These are phyloP conservation scores for Neostapfia colusana DNA, from an alignment of 176 grass and related monocot genomes.

Conservation along the genomic window DNA sequence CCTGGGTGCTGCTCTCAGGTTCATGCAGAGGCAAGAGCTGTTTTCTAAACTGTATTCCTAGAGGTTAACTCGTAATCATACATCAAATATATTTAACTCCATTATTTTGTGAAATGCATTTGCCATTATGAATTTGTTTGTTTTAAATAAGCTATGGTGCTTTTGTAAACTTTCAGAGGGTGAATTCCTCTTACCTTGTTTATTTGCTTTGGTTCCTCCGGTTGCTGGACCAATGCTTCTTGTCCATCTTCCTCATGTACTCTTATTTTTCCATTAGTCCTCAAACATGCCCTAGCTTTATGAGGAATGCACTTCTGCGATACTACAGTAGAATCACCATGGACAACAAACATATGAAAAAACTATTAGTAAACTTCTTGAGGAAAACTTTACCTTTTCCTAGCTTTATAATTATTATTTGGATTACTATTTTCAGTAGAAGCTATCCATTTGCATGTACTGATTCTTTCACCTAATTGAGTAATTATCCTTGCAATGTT, in stretches of 20 bases:
- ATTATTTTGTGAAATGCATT: neutral
- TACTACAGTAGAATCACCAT: neutral
- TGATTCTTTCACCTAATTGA: neutral
- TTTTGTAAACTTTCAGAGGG: constrained; percentile 12
- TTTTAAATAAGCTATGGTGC: neutral
- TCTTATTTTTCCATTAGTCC: constrained; percentile 4
- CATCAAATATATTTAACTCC: neutral
- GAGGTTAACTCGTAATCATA: neutral
- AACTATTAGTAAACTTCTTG: neutral
- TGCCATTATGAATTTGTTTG: constrained; percentile 6
- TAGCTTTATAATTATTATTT: neutral
- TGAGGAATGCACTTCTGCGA: neutral
- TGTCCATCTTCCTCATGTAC: neutral
- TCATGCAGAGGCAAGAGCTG: constrained; percentile 58
- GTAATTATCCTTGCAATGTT: constrained; percentile 41
- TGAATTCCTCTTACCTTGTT: neutral
- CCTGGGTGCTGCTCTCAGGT: constrained; percentile 80
- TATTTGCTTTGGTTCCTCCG: neutral
- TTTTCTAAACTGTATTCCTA: constrained; percentile 9
- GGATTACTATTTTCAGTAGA: constrained; percentile 29
- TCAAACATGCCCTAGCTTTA: neutral
- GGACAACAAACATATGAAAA: neutral
- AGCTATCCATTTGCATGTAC: constrained; percentile 6
- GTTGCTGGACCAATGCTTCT: neutral
- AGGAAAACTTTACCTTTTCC: constrained; percentile 1